Base-by-base conservation (phyloP, 2,329 filamentous ascomycete genomes). In the Diaporthe batatas region DNA sequence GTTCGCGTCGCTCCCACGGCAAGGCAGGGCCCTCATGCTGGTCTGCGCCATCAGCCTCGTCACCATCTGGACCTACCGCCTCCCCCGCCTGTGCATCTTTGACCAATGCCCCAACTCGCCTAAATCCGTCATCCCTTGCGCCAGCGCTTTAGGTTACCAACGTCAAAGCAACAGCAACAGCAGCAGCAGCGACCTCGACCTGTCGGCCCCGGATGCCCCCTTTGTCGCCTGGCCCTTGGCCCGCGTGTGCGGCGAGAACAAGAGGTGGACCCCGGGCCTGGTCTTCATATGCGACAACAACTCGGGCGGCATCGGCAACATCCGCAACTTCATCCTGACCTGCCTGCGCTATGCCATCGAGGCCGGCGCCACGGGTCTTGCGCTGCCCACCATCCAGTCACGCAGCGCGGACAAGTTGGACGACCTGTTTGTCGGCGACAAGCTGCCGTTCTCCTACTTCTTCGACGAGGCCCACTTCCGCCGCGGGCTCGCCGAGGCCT, bases 241-340 rank as follows among this genome's bases (percentile, higher is more conserved):
- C 49, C 78, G 85, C 8, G 80, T 84, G 7, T 87, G 86, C 78
- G 79, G 81, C 29, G 85, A 87, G 74, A 80, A 83, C 1, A 76
- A 72, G 0, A 59, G n/a, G n/a, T 85, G 82, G 81, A 80, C 80
- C 0, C 80, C 83, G 0, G 84, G 84, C 1, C 75, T 87, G 34
- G 79, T 86, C 14, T 87, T 84, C 71, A 78, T 85, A 25, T 88
- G 86, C 79, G 85, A 86, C 77, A 86, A 87, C 77, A 87, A 87
- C 76, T 84, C 84, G 3, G 86, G 86, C 3, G 86, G 86, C 34
- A 84, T 87, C 62, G 85, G 86, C 25, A 87, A 87, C 72, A 86
- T 87, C 47, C 80, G 86, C 69, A 87, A 86, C 76, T 87, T 85
- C 76, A 85, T 87, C 57, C 81, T 87, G 69, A 87, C 85, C 11